Base-by-base conservation (phyloP, 2,329 filamentous ascomycete species). In the Metarhizium brunneum region DNA sequence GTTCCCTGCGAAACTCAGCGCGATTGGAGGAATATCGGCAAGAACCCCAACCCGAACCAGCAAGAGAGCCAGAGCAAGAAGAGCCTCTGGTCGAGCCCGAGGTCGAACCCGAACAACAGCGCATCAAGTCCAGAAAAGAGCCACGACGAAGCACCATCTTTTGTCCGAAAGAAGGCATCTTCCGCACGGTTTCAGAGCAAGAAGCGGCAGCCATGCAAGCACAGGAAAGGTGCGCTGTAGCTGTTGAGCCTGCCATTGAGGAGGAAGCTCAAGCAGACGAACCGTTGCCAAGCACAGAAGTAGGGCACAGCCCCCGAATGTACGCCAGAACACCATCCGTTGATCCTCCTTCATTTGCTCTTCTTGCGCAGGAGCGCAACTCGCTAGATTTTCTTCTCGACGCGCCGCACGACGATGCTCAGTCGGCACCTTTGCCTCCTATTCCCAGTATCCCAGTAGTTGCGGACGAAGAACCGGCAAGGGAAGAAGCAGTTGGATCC, bases 311-410 rank as follows among this genome's bases (percentile, higher is more conserved):
- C 52, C 67, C 67, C 36, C 65, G 71, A 32, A 70, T 71, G 59
- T 84, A 77, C 65, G 76, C 81, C 13, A 75, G 82, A 58, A 84
- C 82, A 2, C 83, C 83, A 13, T 85, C 83, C 0, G 77, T 82
- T 45, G 83, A 86, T 14, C 82, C 82, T 20, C 83, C 83, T 2
- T 68, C 79, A n/a, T 80, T 79, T 63, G 82, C 82, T 45, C 64
- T 83, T 20, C 65, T 80, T 14, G 69, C 72, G 5, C 75, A 81
- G 58, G 73, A 77, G 61, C 79, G 82, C 47, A 78, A 77, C 6
- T 86, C 82, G 2, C 74, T 86, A 4, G 72, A 83, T 16, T 86
- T 83, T 3, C 77, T 86, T 6, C 77, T 86, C 57, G 78, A 84
- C 57, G 81, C 78, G 0, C 80, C 81, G 0, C 74, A 77, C 53